Evolutionary conservation across 2,329 filamentous ascomycete genomes (phyloP), one percentile per base, ranked within the genome.

Genomic region (Fusarium sp.): DNA sequence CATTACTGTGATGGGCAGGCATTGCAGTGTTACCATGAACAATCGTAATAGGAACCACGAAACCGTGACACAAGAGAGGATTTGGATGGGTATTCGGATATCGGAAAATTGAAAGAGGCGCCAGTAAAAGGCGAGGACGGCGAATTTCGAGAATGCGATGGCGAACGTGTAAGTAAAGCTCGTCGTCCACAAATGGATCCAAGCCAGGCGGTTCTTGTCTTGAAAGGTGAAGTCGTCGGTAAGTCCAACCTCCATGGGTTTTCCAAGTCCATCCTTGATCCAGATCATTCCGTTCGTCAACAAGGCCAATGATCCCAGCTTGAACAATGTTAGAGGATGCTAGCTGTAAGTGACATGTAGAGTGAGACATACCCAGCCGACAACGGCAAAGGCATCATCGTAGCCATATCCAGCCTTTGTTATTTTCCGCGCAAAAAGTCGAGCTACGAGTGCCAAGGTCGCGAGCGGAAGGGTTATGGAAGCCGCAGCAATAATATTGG

Each of bases 21-120:
- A 79, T 44, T 76, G 75, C 27, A 79, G 75, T 2, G 75, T 74
- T 2, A 73, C 73, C 32, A 79, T 57, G 27, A 79, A 75, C 1
- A 75, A 75, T 30, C 75, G 65, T 4, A 76, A 52, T 2, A 74
- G 54, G 27, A 77, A 69, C 76, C 76, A 78, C 2, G 71, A 48
- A 3, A 68, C 41, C 4, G 73, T 68, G 4, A 69, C 32, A 9
- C 35, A 71, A 4, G 73, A 66, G 5, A 78, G 67, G 6, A 75
- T 51, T n/a, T 70, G 61, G 4, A 77, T 76, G 13, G 75, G 71
- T 15, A 73, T 56, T 19, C 71, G 71, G 20, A 76, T 75, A 5
- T 67, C 67, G 13, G 75, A 69, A 19, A 71, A 68, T n/a, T 68
- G 62, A 56, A 77, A 77, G 19, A 77, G 49, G 2, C 75, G 71